phyloP scores from a whole-genome alignment of 2,329 filamentous ascomycete genomes.

The Monosporascus sp. region DNA sequence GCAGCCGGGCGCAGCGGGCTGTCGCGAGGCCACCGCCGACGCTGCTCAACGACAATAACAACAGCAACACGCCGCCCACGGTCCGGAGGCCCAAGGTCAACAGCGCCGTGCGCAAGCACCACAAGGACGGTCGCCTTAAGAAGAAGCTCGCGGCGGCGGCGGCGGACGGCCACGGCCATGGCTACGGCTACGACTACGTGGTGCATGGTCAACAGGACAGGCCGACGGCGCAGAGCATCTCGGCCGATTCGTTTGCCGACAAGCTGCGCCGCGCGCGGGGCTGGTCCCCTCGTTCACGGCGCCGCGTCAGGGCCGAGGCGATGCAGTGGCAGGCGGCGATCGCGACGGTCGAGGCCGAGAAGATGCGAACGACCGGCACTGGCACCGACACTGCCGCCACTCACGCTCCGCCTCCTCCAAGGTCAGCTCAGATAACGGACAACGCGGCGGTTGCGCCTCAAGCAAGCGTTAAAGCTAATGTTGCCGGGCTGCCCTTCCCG shows the following conservation, averaged over 20 bases:
- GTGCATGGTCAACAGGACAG: constrained; percentile 1
- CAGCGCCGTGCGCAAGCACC: background rate
- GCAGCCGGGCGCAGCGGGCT: constrained; percentile 9
- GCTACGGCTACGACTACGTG: constrained; percentile 1
- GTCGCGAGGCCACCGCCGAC: background rate
- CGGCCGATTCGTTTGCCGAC: constrained; percentile 14
- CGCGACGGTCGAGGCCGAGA: constrained; percentile 22
- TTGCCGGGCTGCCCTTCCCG: too few species aligned
- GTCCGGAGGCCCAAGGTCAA: constrained; percentile 7
- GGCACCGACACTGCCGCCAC: too few species aligned
- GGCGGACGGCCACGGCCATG: too few species aligned
- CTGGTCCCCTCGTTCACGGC: constrained; percentile 18
- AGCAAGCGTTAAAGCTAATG: too few species aligned
- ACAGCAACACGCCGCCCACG: constrained; percentile 4
- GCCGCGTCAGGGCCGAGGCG: constrained; percentile 18
- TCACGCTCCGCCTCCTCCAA: too few species aligned
- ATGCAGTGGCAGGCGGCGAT: constrained; percentile 25
- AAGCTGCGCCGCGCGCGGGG: constrained; percentile 17
- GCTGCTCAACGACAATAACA: background rate
- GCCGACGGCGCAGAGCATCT: constrained; percentile 3
- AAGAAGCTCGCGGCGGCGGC: too few species aligned
- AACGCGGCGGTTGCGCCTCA: too few species aligned
- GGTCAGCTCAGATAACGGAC: background rate
- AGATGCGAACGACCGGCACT: background rate
- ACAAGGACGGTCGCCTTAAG: too few species aligned